Conservation (phyloP, 2,329 filamentous ascomycete genomes). For the Cordyceps javanica region DNA sequence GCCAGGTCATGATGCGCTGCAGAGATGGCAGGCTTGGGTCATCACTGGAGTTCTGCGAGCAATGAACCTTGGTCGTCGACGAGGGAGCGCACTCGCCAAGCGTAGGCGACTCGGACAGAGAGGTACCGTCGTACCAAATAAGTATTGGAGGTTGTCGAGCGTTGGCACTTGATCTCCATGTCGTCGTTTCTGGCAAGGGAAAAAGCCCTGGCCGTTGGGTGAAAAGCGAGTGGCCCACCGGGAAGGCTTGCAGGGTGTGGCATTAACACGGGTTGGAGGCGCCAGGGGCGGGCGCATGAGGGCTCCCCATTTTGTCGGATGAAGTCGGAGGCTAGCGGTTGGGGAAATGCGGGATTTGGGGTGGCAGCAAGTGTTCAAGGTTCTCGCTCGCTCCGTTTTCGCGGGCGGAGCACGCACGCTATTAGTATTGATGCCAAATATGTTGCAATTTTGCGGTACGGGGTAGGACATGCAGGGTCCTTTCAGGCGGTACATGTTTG, state of each 20-base stretch:
- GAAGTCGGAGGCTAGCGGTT: constrained; percentile 12
- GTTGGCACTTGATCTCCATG: not conserved
- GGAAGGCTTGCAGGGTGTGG: not conserved
- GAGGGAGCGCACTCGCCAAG: not conserved
- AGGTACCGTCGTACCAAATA: no score
- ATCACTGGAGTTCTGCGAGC: not conserved
- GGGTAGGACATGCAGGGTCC: not conserved
- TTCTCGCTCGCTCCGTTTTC: not conserved
- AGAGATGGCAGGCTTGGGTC: not conserved
- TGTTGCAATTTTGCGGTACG: constrained; percentile 6
- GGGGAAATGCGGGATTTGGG: constrained; percentile 4
- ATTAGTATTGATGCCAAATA: constrained; percentile 9
- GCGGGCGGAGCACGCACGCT: not conserved
- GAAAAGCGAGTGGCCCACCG: not conserved
- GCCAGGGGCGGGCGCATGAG: constrained; percentile 9
- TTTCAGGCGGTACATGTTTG: constrained; percentile 1
- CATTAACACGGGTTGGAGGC: constrained; percentile 3
- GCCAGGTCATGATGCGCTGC: not conserved
- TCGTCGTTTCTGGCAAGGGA: not conserved
- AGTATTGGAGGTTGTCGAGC: no score
- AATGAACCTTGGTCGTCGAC: not conserved
- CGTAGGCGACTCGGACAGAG: not conserved
- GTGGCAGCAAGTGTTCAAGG: not conserved
- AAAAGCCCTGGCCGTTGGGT: constrained; percentile 3
- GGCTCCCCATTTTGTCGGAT: constrained; percentile 11